A percentile compares a stretch with the other conserved stretches of the same genome.
These are phyloP conservation scores for Camellia granthamiana DNA, from an alignment of 148 eudicot species.

Conservation along the genomic window DNA sequence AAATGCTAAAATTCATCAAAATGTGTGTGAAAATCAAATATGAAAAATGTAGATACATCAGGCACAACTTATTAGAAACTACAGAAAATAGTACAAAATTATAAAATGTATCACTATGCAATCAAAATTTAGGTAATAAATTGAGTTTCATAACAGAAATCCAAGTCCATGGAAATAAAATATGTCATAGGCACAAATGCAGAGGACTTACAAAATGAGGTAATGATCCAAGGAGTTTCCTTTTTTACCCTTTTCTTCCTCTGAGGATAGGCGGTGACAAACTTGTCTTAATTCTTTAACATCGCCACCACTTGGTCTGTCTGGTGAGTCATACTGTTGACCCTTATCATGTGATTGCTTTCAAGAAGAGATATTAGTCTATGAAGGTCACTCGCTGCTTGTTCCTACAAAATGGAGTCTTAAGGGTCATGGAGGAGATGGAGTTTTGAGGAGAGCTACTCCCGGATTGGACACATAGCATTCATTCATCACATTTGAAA, in stretches of 20 bases:
- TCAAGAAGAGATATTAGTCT: constrained; percentile 59
- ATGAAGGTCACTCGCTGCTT: constrained; percentile 66
- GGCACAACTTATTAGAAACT: constrained; percentile 1
- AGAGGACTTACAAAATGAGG: constrained; percentile 67
- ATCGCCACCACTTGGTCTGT: constrained; percentile 22
- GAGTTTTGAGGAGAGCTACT: no score
- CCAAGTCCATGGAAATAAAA: neutral
- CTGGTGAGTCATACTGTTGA: constrained; percentile 21
- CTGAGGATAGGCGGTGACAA: constrained; percentile 47
- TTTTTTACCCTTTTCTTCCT: constrained; percentile 69
- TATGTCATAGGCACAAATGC: constrained; percentile 10
- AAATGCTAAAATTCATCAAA: constrained; percentile 3
- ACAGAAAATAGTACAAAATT: neutral
- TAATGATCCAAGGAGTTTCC: constrained; percentile 65
- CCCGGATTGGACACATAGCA: no score
- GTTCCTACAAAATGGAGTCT: constrained; percentile 30
- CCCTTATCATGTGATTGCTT: constrained; percentile 44
- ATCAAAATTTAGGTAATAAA: neutral
- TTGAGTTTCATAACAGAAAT: neutral
- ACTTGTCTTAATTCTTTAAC: constrained; percentile 56
- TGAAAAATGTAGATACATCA: neutral
- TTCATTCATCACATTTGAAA: no score
- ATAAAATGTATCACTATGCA: neutral
- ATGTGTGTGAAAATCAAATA: neutral
- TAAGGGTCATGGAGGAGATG: no score